Percentiles rank a stretch among this genome's conserved stretches.
These are phyloP conservation scores for Paramyrothecium sp. DNA, from an alignment of 2,329 filamentous ascomycete species.

Conservation along the genomic window DNA sequence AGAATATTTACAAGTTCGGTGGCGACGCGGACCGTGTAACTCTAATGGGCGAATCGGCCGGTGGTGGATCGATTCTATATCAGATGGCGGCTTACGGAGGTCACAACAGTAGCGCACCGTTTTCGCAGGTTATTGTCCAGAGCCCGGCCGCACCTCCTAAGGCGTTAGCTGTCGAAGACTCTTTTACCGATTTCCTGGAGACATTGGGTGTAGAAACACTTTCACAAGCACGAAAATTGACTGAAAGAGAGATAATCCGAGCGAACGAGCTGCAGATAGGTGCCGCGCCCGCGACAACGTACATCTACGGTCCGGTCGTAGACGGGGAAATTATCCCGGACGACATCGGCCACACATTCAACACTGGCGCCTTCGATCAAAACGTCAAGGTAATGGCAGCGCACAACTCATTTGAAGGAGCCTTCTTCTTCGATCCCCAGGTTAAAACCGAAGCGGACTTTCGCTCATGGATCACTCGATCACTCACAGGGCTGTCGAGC, in stretches of 20 bases:
- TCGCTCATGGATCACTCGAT: constrained; percentile 1
- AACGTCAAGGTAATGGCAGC: constrained; percentile 7
- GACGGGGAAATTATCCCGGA: constrained; percentile 4
- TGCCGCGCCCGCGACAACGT: constrained; percentile 4
- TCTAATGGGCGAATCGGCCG: constrained; percentile 44
- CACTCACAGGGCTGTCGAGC: constrained; percentile 5
- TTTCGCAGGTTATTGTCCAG: constrained; percentile 9
- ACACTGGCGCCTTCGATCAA: constrained; percentile 6
- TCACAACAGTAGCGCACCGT: constrained; percentile 16
- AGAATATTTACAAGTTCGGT: constrained; percentile 41
- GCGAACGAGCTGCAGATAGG: constrained; percentile 8
- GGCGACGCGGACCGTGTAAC: constrained; percentile 42
- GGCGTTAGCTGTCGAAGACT: neutral
- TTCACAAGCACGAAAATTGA: constrained; percentile 3
- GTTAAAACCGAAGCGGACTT: constrained; percentile 9
- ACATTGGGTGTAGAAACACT: constrained; percentile 6
- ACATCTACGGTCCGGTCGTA: constrained; percentile 4
- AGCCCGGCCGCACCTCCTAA: constrained; percentile 4
- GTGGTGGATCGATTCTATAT: constrained; percentile 37
- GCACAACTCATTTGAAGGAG: constrained; percentile 8
- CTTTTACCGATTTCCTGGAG: constrained; percentile 7
- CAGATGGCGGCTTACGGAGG: constrained; percentile 15
- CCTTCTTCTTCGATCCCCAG: constrained; percentile 9
- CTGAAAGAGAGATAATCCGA: constrained; percentile 5
- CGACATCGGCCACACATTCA: neutral